phyloP scores from a whole-genome alignment of 2,329 filamentous ascomycete genomes.

The Aspergillus sp. region DNA sequence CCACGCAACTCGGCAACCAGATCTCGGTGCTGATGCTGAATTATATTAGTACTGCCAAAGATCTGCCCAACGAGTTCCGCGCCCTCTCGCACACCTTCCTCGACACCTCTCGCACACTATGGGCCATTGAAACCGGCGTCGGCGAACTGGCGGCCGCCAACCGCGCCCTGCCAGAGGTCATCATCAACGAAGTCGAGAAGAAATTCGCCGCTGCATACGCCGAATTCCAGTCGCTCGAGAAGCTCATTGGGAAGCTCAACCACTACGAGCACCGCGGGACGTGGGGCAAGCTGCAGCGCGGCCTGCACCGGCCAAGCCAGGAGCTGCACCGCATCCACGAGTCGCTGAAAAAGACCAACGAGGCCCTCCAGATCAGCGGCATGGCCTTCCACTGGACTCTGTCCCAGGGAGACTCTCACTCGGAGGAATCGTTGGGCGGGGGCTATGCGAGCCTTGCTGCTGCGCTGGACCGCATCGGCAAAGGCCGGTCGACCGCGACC shows the following conservation, averaged over 20 bases:
- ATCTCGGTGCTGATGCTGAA: conserved; percentile 66
- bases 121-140: conserved; percentile 67
- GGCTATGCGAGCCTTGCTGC: conserved; percentile 68
- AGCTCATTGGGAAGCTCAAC: conserved; percentile 61
- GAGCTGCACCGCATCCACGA: conserved; percentile 48
- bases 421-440: conserved; percentile 60
- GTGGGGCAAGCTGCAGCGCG: conserved; percentile 60
- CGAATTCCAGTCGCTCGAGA: conserved; percentile 64
- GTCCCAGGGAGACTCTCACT: conserved; percentile 51
- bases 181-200: conserved; percentile 63
- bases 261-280: conserved; percentile 63
- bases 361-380: conserved; percentile 63
- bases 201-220: conserved; percentile 62
- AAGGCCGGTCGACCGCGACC: conserved; percentile 31
- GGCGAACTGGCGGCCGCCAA: conserved; percentile 52
- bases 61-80: conserved; percentile 57
- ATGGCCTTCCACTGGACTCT: conserved; percentile 68
- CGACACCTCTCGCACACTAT: conserved; percentile 65
- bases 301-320: conserved; percentile 49
- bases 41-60: conserved; percentile 59
- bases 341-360: conserved; percentile 39
- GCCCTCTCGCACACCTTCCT: conserved; percentile 65
- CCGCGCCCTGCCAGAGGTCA: conserved; percentile 59
- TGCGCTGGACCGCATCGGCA: conserved; percentile 54
- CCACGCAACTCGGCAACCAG: conserved; percentile 61